phyloP scores from a whole-genome alignment of 192 early-diverging fungal species.

The Diversispora epigaea region DNA sequence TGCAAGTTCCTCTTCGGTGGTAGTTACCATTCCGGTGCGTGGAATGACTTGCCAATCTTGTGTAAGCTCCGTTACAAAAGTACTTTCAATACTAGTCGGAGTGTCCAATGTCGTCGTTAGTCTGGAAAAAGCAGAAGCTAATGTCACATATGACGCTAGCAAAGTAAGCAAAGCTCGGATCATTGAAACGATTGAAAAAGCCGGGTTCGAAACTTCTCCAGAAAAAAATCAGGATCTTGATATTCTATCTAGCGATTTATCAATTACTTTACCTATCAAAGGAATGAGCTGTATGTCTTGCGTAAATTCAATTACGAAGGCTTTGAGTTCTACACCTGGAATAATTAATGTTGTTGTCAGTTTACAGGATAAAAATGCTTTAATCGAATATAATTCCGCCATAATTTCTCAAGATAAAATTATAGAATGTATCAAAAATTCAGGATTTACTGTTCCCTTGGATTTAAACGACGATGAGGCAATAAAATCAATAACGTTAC shows the following conservation, averaged over 20 bases:
- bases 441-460: conserved; percentile 29
- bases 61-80: conserved; percentile 24
- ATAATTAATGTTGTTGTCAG: too few relatives aligned
- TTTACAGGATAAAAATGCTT: too few relatives aligned
- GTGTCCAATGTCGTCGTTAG: conserved; percentile 27
- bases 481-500: neutral
- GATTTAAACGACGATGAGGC: conserved; percentile 47
- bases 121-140: conserved; percentile 41
- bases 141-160: conserved; percentile 25
- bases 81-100: neutral
- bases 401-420: too few relatives aligned
- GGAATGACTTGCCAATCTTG: conserved; percentile 28
- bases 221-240: too few relatives aligned
- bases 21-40: neutral
- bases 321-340: too few relatives aligned
- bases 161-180: conserved; percentile 29
- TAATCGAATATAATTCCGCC: too few relatives aligned
- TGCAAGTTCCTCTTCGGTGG: neutral
- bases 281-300: too few relatives aligned
- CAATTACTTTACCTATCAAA: too few relatives aligned
- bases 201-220: too few relatives aligned
- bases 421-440: too few relatives aligned
- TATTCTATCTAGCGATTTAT: too few relatives aligned
- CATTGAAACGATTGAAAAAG: conserved; percentile 56
- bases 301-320: too few relatives aligned